Evolutionary conservation across 2,329 filamentous ascomycete species (phyloP), one percentile per base, ranked within the genome.

Genomic region (Alternaria sp.): DNA sequence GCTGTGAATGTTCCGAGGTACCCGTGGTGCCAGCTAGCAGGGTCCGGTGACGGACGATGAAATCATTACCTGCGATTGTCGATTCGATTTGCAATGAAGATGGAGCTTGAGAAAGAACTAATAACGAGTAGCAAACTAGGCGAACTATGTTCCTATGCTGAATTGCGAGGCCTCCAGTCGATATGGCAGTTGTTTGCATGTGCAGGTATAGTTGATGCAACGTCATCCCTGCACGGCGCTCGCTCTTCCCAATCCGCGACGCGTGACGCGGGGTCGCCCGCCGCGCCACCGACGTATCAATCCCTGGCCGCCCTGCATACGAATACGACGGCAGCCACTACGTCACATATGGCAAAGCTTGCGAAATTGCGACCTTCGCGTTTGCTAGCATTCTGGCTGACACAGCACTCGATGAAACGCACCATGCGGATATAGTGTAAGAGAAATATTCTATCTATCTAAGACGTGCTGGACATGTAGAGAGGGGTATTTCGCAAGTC

Each of bases 401-500:
- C 6, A 33, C 6, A 37, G 12, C 26, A 53, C 28, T 6, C 18
- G 28, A n/a, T 23, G 20, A 37, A 53, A 41, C 30, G 14, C 49
- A n/a, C 30, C 23, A 41, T 8, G n/a, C 49, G 21, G 9, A n/a
- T 53, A 21, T 5, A 18, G 30, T n/a, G 41, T 20, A 23, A 15
- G 11, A 18, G 12, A 10, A 21, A 30, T 21, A 37, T 50, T n/a
- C 47, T 26, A 51, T n/a, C 41, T 26, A 50, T 30, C 20, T n/a
- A 12, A 18, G n/a, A 14, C 26, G 12, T 47, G 20, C 25, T 45
- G 30, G 11, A 43, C 41, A 23, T 20, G 25, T 26, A 63, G 58
- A 67, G 60, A 61, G 58, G 67, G 68, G 68, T 72, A 73, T 70
- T 63, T 66, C 60, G 64, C 60, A 62, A 63, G 46, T 58, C 56